These are phyloP conservation scores for Verticillium dahliae DNA, from an alignment of 2,329 filamentous ascomycete genomes.

Conservation along the genomic window DNA sequence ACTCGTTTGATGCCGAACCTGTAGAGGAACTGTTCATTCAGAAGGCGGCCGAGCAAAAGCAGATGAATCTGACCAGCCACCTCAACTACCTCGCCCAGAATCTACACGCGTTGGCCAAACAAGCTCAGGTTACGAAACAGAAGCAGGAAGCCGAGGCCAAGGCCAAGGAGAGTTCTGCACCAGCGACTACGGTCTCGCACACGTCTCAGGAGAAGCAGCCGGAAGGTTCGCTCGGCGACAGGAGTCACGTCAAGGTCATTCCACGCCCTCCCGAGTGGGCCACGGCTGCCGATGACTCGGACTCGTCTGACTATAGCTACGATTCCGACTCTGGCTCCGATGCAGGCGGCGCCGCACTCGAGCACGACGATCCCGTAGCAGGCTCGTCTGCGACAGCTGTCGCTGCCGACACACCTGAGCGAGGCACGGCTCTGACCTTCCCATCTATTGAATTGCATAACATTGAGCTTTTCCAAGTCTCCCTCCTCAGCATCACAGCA, in stretches of 20 bases:
- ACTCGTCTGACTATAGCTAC: slow-evolving; percentile 32
- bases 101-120: slow-evolving; percentile 59
- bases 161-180: slow-evolving; percentile 14
- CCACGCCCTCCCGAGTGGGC: slow-evolving; percentile 74
- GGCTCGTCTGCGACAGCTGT: not conserved
- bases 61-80: slow-evolving; percentile 63
- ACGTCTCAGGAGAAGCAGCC: slow-evolving; percentile 2
- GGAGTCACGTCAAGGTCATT: slow-evolving; percentile 64
- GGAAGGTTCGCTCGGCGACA: slow-evolving; percentile 31
- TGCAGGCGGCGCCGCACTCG: slow-evolving; percentile 34
- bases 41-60: slow-evolving; percentile 47
- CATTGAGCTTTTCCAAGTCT: slow-evolving; percentile 68
- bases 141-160: slow-evolving; percentile 14
- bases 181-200: not conserved
- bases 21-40: slow-evolving; percentile 60
- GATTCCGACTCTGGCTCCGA: slow-evolving; percentile 38
- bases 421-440: slow-evolving; percentile 72
- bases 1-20: slow-evolving; percentile 50
- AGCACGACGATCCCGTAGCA: slow-evolving; percentile 16
- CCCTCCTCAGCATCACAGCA: slow-evolving; percentile 59
- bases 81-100: slow-evolving; percentile 70
- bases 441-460: slow-evolving; percentile 70
- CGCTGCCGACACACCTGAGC: slow-evolving; percentile 41
- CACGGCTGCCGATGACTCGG: slow-evolving; percentile 36
- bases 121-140: slow-evolving; percentile 25